Conservation (phyloP, 2,329 filamentous ascomycete genomes). For the Colletotrichum phormii region DNA sequence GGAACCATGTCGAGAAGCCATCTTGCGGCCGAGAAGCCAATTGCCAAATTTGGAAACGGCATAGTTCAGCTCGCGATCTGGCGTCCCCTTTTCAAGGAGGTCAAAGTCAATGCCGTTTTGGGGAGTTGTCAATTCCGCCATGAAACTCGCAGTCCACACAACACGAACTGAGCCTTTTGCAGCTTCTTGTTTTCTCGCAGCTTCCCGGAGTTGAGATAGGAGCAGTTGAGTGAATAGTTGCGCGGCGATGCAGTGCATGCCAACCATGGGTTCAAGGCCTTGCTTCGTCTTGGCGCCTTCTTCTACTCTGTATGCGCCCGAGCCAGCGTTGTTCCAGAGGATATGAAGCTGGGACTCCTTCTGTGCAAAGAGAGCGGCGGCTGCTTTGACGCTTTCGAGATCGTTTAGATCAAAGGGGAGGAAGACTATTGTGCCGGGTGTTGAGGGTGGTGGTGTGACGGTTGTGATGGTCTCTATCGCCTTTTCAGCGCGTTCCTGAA, state of each 20-base stretch:
- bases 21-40: conserved; percentile 47
- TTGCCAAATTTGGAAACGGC: conserved; percentile 50
- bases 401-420: conserved; percentile 56
- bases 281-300: conserved; percentile 43
- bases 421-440: conserved; percentile 43
- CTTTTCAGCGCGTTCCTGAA: conserved; percentile 42
- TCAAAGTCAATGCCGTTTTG: conserved; percentile 45
- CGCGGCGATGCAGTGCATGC: conserved; percentile 48
- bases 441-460: conserved; percentile 10
- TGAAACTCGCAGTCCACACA: conserved; percentile 46
- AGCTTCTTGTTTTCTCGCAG: conserved; percentile 32
- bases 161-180: conserved; percentile 42
- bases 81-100: conserved; percentile 38
- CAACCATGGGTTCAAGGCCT: conserved; percentile 48
- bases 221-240: conserved; percentile 50
- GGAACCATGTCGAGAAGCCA: conserved; percentile 41
- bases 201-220: conserved; percentile 46
- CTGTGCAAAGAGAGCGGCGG: conserved; percentile 49
- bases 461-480: conserved; percentile 47
- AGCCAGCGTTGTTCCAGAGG: conserved; percentile 54
- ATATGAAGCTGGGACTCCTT: conserved; percentile 55
- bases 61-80: conserved; percentile 43
- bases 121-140: conserved; percentile 42
- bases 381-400: conserved; percentile 51
- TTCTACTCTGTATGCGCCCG: conserved; percentile 38